Evolutionary conservation across 192 early-diverging fungal species (phyloP).

Genomic region (Coemansia sp.): DNA sequence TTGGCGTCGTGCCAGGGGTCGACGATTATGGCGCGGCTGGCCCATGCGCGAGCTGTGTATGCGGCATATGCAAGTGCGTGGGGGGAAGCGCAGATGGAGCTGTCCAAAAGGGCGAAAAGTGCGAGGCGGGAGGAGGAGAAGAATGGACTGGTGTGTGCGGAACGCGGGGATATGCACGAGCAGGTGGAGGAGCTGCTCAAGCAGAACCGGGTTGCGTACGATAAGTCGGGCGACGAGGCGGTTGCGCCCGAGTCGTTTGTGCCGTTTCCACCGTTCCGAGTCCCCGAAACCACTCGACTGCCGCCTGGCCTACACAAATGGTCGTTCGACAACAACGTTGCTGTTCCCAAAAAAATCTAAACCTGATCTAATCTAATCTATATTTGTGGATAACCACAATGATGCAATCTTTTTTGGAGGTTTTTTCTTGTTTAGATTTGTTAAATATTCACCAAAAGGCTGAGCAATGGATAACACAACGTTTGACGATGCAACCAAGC

Average conservation of each 20-base stretch:
- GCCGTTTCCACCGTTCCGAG: slow-evolving; percentile 49
- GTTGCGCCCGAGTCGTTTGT: slow-evolving; percentile 27
- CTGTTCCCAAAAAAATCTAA: slow-evolving; percentile 21
- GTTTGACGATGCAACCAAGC: slow-evolving; percentile 59
- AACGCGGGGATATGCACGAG: slow-evolving; percentile 34
- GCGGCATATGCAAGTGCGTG: slow-evolving; percentile 34
- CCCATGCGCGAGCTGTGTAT: slow-evolving; percentile 46
- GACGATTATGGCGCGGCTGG: slow-evolving; percentile 34
- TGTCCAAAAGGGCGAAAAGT: slow-evolving; percentile 37
- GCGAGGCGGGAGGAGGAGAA: slow-evolving; percentile 28
- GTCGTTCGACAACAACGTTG: slow-evolving; percentile 35
- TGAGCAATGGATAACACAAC: slow-evolving; percentile 14
- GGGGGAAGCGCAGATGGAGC: slow-evolving; percentile 42
- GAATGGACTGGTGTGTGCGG: slow-evolving; percentile 13
- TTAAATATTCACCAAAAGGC: too few species aligned
- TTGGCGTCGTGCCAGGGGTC: slow-evolving; percentile 33
- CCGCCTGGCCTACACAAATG: slow-evolving; percentile 46
- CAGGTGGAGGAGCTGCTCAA: slow-evolving; percentile 43
- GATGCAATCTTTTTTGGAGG: too few species aligned
- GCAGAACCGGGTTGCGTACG: slow-evolving; percentile 31
- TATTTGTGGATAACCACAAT: too few species aligned
- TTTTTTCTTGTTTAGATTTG: not conserved
- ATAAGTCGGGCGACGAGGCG: slow-evolving; percentile 42
- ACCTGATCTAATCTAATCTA: not conserved
- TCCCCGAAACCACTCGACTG: slow-evolving; percentile 25